Percentiles rank a stretch among this genome's conserved stretches.
phyloP scores from a whole-genome alignment of 2,329 filamentous ascomycete species.

The Epichloe festucae region DNA sequence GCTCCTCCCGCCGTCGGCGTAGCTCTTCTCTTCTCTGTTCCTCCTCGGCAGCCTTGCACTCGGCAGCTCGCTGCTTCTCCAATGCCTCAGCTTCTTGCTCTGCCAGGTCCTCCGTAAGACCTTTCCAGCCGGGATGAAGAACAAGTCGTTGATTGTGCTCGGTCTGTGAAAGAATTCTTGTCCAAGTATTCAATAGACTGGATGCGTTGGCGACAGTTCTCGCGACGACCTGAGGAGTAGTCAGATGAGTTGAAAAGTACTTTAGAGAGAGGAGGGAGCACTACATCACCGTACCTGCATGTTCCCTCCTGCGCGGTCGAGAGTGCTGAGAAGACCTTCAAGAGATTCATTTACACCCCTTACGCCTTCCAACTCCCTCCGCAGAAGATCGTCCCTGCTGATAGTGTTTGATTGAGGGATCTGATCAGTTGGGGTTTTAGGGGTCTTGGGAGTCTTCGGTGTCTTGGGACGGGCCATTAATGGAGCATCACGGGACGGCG shows the following conservation, averaged over 20 bases:
- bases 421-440: slow-evolving; percentile 29
- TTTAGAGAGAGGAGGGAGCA: background rate
- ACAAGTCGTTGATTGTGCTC: slow-evolving; percentile 94
- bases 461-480: slow-evolving; percentile 21
- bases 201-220: slow-evolving; percentile 79
- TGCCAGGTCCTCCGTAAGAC: slow-evolving; percentile 72
- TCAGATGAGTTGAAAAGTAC: background rate
- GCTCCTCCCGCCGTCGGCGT: slow-evolving; percentile 48
- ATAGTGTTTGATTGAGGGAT: slow-evolving; percentile 31
- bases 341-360: slow-evolving; percentile 80
- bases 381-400: slow-evolving; percentile 62
- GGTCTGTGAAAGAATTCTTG: slow-evolving; percentile 86
- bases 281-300: slow-evolving; percentile 48
- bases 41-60: slow-evolving; percentile 65
- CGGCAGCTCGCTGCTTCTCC: slow-evolving; percentile 60
- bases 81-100: slow-evolving; percentile 73
- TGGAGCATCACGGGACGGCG: slow-evolving; percentile 23
- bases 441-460: slow-evolving; percentile 35
- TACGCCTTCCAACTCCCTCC: slow-evolving; percentile 69
- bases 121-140: slow-evolving; percentile 79
- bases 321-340: slow-evolving; percentile 59
- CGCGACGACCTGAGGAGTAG: slow-evolving; percentile 54
- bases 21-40: slow-evolving; percentile 64
- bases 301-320: slow-evolving; percentile 61
- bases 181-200: slow-evolving; percentile 87